Conservation (phyloP, 306 rosid species). For the Trifolium dubium region DNA sequence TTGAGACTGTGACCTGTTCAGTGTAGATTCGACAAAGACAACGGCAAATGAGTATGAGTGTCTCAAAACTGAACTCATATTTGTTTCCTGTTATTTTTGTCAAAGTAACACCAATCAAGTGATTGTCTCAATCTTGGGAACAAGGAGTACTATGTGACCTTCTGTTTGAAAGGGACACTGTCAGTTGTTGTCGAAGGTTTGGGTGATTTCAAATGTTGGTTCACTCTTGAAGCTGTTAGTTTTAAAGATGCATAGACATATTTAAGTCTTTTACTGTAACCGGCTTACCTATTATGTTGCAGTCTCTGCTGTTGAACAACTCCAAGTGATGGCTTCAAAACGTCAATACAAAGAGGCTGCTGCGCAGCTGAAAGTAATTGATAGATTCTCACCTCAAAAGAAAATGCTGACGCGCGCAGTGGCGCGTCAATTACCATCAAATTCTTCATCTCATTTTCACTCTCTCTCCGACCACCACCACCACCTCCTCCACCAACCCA, state of each 20-base stretch:
- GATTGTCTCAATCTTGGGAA: not conserved
- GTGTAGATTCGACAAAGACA: not conserved
- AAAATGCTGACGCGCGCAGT: not conserved
- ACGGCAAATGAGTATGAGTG: not conserved
- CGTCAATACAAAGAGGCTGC: constrained; percentile 96
- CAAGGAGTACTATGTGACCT: not conserved
- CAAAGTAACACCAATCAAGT: not conserved
- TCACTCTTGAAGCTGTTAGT: not conserved
- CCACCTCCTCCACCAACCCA: constrained; percentile 41
- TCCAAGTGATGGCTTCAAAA: constrained; percentile 97
- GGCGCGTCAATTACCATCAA: not conserved
- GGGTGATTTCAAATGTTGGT: not conserved
- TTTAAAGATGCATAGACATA: constrained; percentile 13
- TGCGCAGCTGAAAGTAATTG: constrained; percentile 87
- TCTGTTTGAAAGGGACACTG: not conserved
- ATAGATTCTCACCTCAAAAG: not conserved
- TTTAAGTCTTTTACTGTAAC: constrained; percentile 34
- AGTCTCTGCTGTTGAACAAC: constrained; percentile 99
- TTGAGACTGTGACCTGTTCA: not conserved
- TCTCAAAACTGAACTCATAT: not conserved
- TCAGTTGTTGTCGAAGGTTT: not conserved
- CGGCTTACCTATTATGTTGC: constrained; percentile 51
- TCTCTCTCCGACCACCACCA: constrained; percentile 44
- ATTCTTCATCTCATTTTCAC: not conserved
- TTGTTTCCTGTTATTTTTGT: not conserved